Base-by-base conservation (phyloP, 2,329 filamentous ascomycete species). In the Alternaria gansuensis region DNA sequence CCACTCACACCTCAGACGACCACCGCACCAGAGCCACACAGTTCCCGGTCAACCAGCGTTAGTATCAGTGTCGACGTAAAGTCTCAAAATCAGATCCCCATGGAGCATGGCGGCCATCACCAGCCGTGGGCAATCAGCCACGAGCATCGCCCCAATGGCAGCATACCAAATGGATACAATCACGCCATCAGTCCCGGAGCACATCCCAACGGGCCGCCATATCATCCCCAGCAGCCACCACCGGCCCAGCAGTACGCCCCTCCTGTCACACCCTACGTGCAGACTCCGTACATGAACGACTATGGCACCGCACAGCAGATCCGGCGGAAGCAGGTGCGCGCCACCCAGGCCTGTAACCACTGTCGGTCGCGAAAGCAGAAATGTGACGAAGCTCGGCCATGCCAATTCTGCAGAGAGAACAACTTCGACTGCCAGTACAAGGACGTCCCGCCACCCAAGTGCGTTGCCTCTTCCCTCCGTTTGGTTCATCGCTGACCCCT, bases 371-470 rank as follows among this genome's bases (percentile, higher is more conserved):
- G 77, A 36, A 79, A 79, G 60, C 77, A 79, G 58, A 79, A 79
- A 57, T 79, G 77, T 57, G 77, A 79, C 62, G 77, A 79, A 63
- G 68, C 71, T 13, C 67, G 75, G 41, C 77, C 77, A 5, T 79
- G 77, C 58, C 70, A 75, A 53, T 87, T 88, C 70, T 99, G 95
- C 76, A 90, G 90, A 69, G 93, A 98, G 67, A 96, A 96, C 75
- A 88, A 86, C 65, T 84, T 92, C 31, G 84, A 88, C 52, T 99
- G 95, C 81, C 89, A 91, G 77, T 98, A 97, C 77, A 88, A 93
- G 65, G 93, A 97, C 72, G 90, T 95, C 5, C 90, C 92, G 23
- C 92, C 92, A 14, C 95, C 96, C 73, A 94, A 96, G 91, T 96
- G 83, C 76, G 90, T 44, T 34, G 10, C 24, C 23, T 29, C 10